Evolutionary conservation across 2,329 filamentous ascomycete genomes (phyloP).

Genomic region (Pyrenophora teres): DNA sequence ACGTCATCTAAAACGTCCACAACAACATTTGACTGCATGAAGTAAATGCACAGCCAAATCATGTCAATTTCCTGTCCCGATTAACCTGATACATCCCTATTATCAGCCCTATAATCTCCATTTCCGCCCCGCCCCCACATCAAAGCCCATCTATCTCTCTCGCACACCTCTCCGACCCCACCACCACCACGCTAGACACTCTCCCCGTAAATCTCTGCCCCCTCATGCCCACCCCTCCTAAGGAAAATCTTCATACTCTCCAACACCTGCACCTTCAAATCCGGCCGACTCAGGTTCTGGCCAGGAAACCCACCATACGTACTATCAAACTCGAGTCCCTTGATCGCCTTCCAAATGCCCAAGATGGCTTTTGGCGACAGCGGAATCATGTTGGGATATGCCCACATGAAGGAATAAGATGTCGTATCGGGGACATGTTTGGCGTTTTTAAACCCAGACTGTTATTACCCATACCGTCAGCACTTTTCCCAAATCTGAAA

Average conservation of each 20-base stretch:
- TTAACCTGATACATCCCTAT: too few relatives aligned
- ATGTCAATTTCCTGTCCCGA: too few relatives aligned
- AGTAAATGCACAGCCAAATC: too few relatives aligned
- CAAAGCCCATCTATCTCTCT: not conserved
- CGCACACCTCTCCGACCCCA: too few relatives aligned
- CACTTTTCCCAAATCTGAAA: not conserved
- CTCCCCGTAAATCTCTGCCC: constrained; percentile 48
- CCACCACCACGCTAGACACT: not conserved
- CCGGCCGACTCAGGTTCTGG: constrained; percentile 61
- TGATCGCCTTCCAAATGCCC: constrained; percentile 72
- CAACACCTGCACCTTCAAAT: constrained; percentile 68
- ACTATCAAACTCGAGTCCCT: constrained; percentile 64
- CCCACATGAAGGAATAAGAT: constrained; percentile 75
- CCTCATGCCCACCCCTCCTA: constrained; percentile 54
- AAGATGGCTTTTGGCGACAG: constrained; percentile 66
- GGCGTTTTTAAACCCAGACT: constrained; percentile 46
- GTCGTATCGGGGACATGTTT: constrained; percentile 52
- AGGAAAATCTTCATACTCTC: constrained; percentile 79
- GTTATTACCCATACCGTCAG: not conserved
- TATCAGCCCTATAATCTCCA: too few relatives aligned
- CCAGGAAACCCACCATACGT: constrained; percentile 71
- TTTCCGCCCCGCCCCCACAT: too few relatives aligned
- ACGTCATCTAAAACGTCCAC: too few relatives aligned
- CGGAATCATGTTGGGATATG: constrained; percentile 63
- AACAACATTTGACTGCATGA: too few relatives aligned